phyloP scores from a whole-genome alignment of 805 yeast genomes.

The Kazachstania taianensis region DNA sequence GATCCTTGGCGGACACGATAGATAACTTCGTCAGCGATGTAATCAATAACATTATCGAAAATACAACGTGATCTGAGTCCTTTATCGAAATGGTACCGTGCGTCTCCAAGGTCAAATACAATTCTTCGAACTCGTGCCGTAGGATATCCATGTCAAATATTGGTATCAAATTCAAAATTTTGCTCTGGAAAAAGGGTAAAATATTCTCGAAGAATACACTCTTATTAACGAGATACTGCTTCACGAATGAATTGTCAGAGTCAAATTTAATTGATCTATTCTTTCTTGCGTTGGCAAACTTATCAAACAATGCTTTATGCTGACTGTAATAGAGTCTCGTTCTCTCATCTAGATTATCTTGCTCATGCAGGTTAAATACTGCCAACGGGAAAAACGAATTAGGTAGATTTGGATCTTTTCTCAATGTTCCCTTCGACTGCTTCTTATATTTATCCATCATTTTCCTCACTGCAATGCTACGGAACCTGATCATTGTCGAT shows the following conservation, averaged over 20 bases:
- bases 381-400: conserved; percentile 17
- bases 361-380: conserved; percentile 16
- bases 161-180: conserved; percentile 18
- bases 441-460: conserved; percentile 12
- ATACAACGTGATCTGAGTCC: conserved; percentile 19
- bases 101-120: conserved; percentile 12
- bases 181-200: conserved; percentile 16
- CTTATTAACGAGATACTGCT: conserved; percentile 12
- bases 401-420: conserved; percentile 18
- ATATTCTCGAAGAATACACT: conserved; percentile 12
- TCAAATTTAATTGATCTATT: conserved; percentile 10
- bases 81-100: conserved; percentile 9
- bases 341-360: conserved; percentile 1
- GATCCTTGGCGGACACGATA: conserved; percentile 11
- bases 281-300: conserved; percentile 20
- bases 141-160: conserved; percentile 15
- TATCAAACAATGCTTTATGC: conserved; percentile 21
- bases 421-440: conserved; percentile 1
- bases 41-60: conserved; percentile 17
- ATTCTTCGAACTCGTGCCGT: conserved; percentile 8
- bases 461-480: conserved; percentile 17
- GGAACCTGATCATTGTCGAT: conserved; percentile 13
- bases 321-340: conserved; percentile 9
- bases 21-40: conserved; percentile 20
- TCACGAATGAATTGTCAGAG: conserved; percentile 4